A percentile compares a stretch with the other conserved stretches of the same genome.
phyloP scores from a whole-genome alignment of 257 asterid genomes.

The Scutellaria galericulata region DNA sequence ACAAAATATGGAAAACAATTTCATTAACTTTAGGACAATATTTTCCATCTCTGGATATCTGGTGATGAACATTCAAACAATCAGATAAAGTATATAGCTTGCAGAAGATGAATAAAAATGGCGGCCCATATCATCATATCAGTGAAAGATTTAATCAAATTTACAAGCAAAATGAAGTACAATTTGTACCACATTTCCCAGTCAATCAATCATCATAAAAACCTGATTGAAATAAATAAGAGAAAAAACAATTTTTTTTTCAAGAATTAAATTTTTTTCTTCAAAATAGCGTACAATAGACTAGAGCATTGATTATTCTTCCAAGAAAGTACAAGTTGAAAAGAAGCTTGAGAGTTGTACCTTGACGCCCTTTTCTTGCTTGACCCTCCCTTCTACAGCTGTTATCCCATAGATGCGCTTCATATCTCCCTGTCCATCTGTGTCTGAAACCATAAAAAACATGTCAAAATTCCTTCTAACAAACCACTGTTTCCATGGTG shows the following conservation, averaged over 20 bases:
- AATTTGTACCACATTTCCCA: slow-evolving; percentile 45
- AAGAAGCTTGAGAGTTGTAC: slow-evolving; percentile 46
- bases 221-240: slow-evolving; percentile 28
- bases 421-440: slow-evolving; percentile 99
- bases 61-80: slow-evolving; percentile 19
- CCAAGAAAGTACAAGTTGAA: slow-evolving; percentile 31
- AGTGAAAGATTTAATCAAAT: slow-evolving; percentile 41
- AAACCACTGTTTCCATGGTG: no score
- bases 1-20: slow-evolving; percentile 18
- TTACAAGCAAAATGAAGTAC: slow-evolving; percentile 39
- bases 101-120: slow-evolving; percentile 50
- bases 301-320: slow-evolving; percentile 29
- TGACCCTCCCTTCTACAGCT: slow-evolving; percentile 99
- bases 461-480: neutral
- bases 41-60: slow-evolving; percentile 26
- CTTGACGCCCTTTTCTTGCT: slow-evolving; percentile 99
- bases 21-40: slow-evolving; percentile 35
- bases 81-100: neutral
- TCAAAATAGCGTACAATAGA: neutral
- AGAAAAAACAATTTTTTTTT: no score
- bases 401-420: slow-evolving; percentile 99
- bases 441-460: slow-evolving; percentile 54
- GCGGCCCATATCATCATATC: slow-evolving; percentile 81
- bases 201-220: slow-evolving; percentile 70
- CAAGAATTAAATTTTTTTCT: neutral